Percentiles rank a stretch among this genome's conserved stretches.
phyloP scores from a whole-genome alignment of 768 basidiomycete genomes.

The Suillus weaverae region DNA sequence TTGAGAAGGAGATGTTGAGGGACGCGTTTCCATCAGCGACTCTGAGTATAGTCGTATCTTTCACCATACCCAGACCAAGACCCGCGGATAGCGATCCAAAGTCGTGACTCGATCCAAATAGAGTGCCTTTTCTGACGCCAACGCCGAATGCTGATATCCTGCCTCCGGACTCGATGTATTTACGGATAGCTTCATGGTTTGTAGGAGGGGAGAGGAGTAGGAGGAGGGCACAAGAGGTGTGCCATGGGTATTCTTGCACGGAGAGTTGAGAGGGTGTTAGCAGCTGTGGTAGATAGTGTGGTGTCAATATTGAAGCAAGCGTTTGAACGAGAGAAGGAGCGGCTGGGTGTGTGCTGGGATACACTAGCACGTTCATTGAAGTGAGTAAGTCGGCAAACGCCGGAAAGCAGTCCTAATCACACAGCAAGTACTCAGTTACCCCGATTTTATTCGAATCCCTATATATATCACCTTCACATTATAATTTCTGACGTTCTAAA shows the following conservation, averaged over 20 bases:
- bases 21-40: slow-evolving; percentile 24
- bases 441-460: not conserved
- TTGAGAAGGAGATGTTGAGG: slow-evolving; percentile 28
- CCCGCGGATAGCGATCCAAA: slow-evolving; percentile 38
- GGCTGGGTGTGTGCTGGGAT: slow-evolving; percentile 61
- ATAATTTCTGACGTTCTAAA: not conserved
- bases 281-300: slow-evolving; percentile 78
- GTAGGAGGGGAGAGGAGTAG: slow-evolving; percentile 67
- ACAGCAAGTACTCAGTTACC: not conserved
- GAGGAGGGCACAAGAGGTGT: slow-evolving; percentile 69
- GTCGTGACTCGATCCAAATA: slow-evolving; percentile 39
- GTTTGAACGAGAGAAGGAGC: slow-evolving; percentile 46
- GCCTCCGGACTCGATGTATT: slow-evolving; percentile 70
- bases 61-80: slow-evolving; percentile 33
- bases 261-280: slow-evolving; percentile 57
- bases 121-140: slow-evolving; percentile 51
- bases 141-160: slow-evolving; percentile 67
- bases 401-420: too few species aligned
- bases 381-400: too few species aligned
- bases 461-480: not conserved
- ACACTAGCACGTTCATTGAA: slow-evolving; percentile 74
- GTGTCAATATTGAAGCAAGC: slow-evolving; percentile 58
- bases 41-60: slow-evolving; percentile 26
- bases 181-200: slow-evolving; percentile 46
- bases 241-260: slow-evolving; percentile 73